phyloP scores from a whole-genome alignment of 768 basidiomycete species.

The Tubosaeta sp. region DNA sequence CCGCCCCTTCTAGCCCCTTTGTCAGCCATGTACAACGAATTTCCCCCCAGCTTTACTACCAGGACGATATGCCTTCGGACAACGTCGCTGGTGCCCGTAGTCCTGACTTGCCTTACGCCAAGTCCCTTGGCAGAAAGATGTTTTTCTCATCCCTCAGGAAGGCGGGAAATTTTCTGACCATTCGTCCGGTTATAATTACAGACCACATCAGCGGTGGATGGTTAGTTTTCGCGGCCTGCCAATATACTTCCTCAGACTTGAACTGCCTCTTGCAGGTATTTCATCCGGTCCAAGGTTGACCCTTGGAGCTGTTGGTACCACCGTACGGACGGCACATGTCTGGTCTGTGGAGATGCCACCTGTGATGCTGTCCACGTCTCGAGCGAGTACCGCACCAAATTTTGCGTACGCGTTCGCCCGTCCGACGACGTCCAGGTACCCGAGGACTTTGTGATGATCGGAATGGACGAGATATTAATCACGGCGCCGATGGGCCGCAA shows the following conservation, averaged over 20 bases:
- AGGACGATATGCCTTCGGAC: background rate
- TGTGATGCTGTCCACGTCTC: background rate
- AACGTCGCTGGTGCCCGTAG: background rate
- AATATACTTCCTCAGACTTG: background rate
- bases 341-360: background rate
- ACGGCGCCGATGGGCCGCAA: background rate
- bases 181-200: background rate
- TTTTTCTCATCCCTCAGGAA: background rate
- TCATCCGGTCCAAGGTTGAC: background rate
- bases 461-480: background rate
- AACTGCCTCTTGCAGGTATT: background rate
- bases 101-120: background rate
- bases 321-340: background rate
- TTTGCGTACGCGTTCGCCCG: background rate
- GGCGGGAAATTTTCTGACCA: background rate
- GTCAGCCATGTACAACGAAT: background rate
- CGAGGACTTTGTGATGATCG: background rate
- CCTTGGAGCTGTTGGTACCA: background rate
- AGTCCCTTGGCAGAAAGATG: background rate
- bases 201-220: background rate
- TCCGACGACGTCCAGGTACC: background rate
- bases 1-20: background rate
- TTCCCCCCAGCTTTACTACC: background rate
- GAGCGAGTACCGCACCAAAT: background rate
- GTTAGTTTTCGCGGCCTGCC: background rate